Evolutionary conservation across 2,329 filamentous ascomycete species (phyloP), one percentile per base, ranked within the genome.

Genomic region (Cladosporium sp.): DNA sequence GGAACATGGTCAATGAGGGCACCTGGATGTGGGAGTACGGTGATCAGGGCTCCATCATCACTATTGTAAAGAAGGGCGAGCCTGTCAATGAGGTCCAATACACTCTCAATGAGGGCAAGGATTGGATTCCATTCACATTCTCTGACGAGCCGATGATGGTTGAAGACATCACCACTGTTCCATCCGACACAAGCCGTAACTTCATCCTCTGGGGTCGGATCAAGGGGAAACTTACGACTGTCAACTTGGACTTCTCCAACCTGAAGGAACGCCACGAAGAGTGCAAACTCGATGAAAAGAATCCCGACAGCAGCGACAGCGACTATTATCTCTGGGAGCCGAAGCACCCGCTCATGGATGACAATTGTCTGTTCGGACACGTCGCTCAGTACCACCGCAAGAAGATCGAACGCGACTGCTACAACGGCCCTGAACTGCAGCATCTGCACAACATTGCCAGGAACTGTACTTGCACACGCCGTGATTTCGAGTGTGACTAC

Each of bases 401-500:
- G 82, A 92, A 89, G 73, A 74, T 80, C n/a, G 84, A 86, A 15
- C 79, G 81, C 19, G 76, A 87, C 48, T 99, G 94, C 77, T 96
- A 86, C 79, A 97, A 96, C 67, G 86, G 88, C 52, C 83, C 93
- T 58, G 70, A 76, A 19, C 83, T 95, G 60, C 69, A 75, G 22
- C 84, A 86, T 62, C 78, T 93, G 24, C 87, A 92, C 73, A 81
- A 82, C 63, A 86, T 90, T 63, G 77, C 77, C 17, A 76, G 82
- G 62, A 91, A 95, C 71, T 99, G 94, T 78, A 80, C 83, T 59
- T 99, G 94, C 75, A 89, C 85, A 8, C 82, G 91, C 53, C 82
- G 84, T 58, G 94, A 99, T 74, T 99, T 87, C 71, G 94, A 99
- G 80, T 99, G 94, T 75, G 93, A 95, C 71, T 99, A 91, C 80